phyloP scores from a whole-genome alignment of 2,329 filamentous ascomycete genomes.

The Huntiella decipiens region DNA sequence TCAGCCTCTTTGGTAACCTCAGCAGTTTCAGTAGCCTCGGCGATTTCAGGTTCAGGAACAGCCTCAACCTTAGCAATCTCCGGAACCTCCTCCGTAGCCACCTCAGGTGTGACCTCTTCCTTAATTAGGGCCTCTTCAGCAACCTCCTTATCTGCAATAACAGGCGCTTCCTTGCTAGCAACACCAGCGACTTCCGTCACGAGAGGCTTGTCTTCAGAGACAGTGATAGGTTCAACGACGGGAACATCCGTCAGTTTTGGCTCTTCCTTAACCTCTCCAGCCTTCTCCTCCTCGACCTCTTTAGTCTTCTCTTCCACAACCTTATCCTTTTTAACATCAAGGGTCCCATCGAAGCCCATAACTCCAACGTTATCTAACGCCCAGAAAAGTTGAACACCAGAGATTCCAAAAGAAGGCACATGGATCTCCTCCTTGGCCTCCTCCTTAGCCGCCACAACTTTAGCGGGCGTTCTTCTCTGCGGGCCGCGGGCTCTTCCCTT shows the following conservation, averaged over 20 bases:
- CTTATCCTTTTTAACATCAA: slow-evolving; percentile 1
- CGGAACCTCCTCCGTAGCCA: neutral
- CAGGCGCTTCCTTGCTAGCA: neutral
- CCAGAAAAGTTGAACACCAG: slow-evolving; percentile 28
- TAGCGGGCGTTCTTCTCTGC: slow-evolving; percentile 49
- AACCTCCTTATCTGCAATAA: neutral
- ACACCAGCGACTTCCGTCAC: neutral
- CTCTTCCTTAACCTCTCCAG: neutral
- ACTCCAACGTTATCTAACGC: slow-evolving; percentile 30
- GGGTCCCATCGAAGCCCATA: slow-evolving; percentile 24
- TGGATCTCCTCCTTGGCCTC: slow-evolving; percentile 17
- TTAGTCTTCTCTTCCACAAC: neutral
- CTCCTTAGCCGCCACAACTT: slow-evolving; percentile 21
- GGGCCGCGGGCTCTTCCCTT: slow-evolving; percentile 83
- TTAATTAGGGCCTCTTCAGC: neutral
- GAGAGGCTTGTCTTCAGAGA: neutral
- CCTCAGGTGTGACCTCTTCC: neutral
- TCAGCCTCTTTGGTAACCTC: neutral
- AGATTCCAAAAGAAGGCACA: slow-evolving; percentile 26
- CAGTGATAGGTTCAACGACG: neutral
- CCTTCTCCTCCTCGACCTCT: neutral
- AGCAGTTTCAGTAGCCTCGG: slow-evolving; percentile 10
- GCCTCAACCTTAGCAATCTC: neutral
- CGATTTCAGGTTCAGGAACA: neutral
- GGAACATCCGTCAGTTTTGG: neutral